Base-by-base conservation (phyloP, 2,329 filamentous ascomycete species). In the Phialophora chinensis region DNA sequence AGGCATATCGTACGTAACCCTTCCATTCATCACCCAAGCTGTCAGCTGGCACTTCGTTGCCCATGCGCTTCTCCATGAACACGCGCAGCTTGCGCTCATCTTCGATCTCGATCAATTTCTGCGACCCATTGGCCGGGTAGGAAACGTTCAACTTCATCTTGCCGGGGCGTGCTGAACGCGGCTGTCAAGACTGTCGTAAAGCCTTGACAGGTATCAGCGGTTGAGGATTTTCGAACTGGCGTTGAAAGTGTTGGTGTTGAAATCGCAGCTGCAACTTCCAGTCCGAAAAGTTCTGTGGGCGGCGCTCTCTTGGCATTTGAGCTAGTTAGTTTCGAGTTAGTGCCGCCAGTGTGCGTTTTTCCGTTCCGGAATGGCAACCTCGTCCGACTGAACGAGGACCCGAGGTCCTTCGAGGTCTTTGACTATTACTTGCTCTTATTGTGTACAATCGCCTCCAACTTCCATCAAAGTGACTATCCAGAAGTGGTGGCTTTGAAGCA, bases 61-160 rank as follows among this genome's bases (percentile, higher is more conserved):
- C 81, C 89, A 91, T 91, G 85, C 92, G 91, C 88, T 93, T 93
- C 84, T 98, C 95, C 90, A 97, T 93, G 90, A 98, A 98, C 86
- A 95, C 88, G 82, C 92, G 91, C 83, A 98, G 89, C 89, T 97
- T 97, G 86, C 93, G 93, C 86, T 99, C 96, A 91, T 99, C 96
- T 81, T 99, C 95, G 78, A 99, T 86, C 77, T 99, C 96, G 86
- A 99, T 90, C 82, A 99, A 88, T 89, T 99, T 99, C 85, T 99
- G 95, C 81, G 93, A 95, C 90, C 95, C 95, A 86, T 98, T 98
- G 90, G 94, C 92, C 86, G 95, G 95, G 90, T 93, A 96, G 79
- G 87, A 89, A 79, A 90, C 86, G 84, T 90, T 90, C 82, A 90
- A 86, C 86, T 91, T 91, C 89, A 91, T 91, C 72, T 68, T 66